Percentiles rank a stretch among this genome's conserved stretches.
phyloP scores from a whole-genome alignment of 2,329 filamentous ascomycete species.

The Fusarium sp. region DNA sequence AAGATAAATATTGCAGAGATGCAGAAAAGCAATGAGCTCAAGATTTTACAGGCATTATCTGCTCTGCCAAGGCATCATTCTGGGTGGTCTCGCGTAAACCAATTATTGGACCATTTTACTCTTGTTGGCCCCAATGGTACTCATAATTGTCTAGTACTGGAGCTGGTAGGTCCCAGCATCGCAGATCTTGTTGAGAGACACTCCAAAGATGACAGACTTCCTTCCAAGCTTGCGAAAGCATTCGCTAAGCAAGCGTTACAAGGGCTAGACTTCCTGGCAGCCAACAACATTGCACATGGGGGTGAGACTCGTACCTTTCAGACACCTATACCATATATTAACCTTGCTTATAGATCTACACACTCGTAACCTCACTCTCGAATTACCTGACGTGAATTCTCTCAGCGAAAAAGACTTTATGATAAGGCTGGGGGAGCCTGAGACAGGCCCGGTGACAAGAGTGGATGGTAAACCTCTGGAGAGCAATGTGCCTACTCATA shows the following conservation, averaged over 20 bases:
- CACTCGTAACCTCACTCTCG: conserved; percentile 28
- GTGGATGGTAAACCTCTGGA: background rate
- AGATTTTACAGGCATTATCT: conserved; percentile 5
- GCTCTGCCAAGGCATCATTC: background rate
- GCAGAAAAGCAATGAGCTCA: background rate
- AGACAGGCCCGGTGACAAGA: conserved; percentile 12
- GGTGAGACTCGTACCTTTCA: background rate
- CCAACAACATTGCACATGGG: conserved; percentile 31
- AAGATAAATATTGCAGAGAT: conserved; percentile 16
- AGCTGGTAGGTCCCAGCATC: conserved; percentile 14
- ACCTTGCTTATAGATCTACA: conserved; percentile 29
- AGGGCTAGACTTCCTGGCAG: conserved; percentile 25
- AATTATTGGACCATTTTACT: conserved; percentile 17
- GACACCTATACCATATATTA: background rate
- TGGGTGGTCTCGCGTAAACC: background rate
- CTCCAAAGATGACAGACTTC: conserved; percentile 19
- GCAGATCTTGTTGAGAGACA: background rate
- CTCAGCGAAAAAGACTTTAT: conserved; percentile 15
- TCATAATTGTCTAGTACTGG: conserved; percentile 23
- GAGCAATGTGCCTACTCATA: conserved; percentile 4
- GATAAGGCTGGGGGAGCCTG: conserved; percentile 6
- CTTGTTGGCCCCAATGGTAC: conserved; percentile 15
- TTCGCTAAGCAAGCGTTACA: conserved; percentile 25
- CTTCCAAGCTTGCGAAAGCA: conserved; percentile 1
- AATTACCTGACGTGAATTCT: background rate